phyloP scores from a whole-genome alignment of 2,329 filamentous ascomycete species.

The Diaporthe australafricana region DNA sequence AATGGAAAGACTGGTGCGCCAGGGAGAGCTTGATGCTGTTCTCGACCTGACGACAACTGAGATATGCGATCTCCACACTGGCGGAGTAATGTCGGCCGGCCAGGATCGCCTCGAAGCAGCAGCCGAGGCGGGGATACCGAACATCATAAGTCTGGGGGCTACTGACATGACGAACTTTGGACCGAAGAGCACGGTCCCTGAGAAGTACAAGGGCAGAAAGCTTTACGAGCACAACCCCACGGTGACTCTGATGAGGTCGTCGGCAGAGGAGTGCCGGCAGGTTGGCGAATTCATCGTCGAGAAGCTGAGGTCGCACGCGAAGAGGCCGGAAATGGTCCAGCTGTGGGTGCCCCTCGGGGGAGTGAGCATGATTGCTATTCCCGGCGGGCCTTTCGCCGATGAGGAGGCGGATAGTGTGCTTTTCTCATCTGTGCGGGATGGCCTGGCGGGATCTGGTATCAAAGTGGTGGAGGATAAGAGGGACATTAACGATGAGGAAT shows the following conservation, averaged over 20 bases:
- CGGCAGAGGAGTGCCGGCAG: slow-evolving; percentile 62
- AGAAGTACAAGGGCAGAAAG: slow-evolving; percentile 60
- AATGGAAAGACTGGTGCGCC: slow-evolving; percentile 73
- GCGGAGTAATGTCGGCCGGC: slow-evolving; percentile 72
- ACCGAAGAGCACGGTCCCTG: slow-evolving; percentile 64
- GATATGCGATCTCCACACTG: slow-evolving; percentile 71
- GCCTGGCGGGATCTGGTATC: slow-evolving; percentile 61
- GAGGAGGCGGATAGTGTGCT: slow-evolving; percentile 56
- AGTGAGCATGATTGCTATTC: slow-evolving; percentile 69
- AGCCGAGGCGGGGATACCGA: slow-evolving; percentile 66
- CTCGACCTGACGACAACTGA: slow-evolving; percentile 80
- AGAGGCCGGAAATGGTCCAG: slow-evolving; percentile 56
- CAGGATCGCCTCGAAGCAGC: slow-evolving; percentile 67
- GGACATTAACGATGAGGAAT: slow-evolving; percentile 65
- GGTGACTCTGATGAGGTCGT: slow-evolving; percentile 75
- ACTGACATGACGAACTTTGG: slow-evolving; percentile 76
- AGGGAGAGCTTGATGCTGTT: slow-evolving; percentile 71
- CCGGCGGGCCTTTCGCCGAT: slow-evolving; percentile 65
- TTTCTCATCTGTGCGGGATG: slow-evolving; percentile 63
- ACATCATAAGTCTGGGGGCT: slow-evolving; percentile 59
- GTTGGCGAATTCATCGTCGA: slow-evolving; percentile 67
- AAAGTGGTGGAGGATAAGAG: slow-evolving; percentile 59
- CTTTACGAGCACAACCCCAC: slow-evolving; percentile 75
- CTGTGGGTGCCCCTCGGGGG: slow-evolving; percentile 71
- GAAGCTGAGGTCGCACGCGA: slow-evolving; percentile 59